Evolutionary conservation across 768 basidiomycete genomes (phyloP), one percentile per base, ranked within the genome.

Genomic region (Rhizopogon sp.): DNA sequence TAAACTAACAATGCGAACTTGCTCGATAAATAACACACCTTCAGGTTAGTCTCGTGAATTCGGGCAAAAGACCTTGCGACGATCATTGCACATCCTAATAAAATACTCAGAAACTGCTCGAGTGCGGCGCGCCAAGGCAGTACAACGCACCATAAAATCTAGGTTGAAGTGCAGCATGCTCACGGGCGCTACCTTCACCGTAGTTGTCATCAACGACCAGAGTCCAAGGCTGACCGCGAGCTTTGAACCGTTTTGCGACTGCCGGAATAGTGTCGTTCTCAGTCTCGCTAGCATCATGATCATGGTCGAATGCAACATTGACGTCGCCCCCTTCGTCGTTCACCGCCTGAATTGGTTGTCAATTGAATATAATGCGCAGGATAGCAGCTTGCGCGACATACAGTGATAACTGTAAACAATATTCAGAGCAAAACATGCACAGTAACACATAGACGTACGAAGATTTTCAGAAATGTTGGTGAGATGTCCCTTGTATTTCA

Each of bases 401-500:
- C 87, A 9, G 93, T 97, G 62, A 97, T 96, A 56, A 97, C 91
- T 93, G 56, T 39, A 57, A 57, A 16, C 29, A 58, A 31, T 17
- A 35, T 40, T 53, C 16, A 9, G 49, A 40, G 53, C 14, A 35
- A 31, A 46, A 33, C 16, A 8, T 33, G 35, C 7, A 14, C 6
- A 53, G 33, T 43, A 40, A 47, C 17, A 14, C 54, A 31, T n/a
- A 20, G 37, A 80, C 90, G 64, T 66, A 93, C 93, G 72, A 9
- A 95, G 82, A 70, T 98, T 98, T 72, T 98, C 93, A 3, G 95
- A 93, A 57, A 98, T 97, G 68, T 98, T 98, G 33, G 88, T 88
- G 40, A 98, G 75, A 73, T 98, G 95, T 0, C 92, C 97, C 70
- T 98, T 98, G 77, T 96, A 99, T 76, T 98, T 98, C 60, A 99